Conservation (phyloP, 805 yeast genomes). For the Metschnikowia sp. region DNA sequence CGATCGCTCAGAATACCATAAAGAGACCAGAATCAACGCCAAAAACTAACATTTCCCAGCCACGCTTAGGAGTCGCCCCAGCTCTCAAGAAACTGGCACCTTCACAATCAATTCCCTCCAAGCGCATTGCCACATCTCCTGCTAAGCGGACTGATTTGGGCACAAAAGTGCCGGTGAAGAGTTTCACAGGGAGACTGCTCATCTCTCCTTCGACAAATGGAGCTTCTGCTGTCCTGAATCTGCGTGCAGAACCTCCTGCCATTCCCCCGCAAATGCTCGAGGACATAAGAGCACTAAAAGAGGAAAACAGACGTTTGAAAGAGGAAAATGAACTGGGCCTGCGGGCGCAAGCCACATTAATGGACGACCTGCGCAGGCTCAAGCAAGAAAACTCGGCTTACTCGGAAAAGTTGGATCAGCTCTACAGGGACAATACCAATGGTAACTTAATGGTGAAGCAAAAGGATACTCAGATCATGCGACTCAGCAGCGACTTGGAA, state of each 20-base stretch:
- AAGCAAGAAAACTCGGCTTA: slow-evolving; percentile 26
- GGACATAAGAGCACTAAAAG: slow-evolving; percentile 42
- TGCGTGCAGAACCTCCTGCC: neutral
- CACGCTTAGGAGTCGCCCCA: slow-evolving; percentile 4
- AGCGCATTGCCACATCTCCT: slow-evolving; percentile 71
- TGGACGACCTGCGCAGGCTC: slow-evolving; percentile 24
- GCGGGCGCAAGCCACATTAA: slow-evolving; percentile 22
- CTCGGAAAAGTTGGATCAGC: slow-evolving; percentile 6
- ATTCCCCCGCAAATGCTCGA: slow-evolving; percentile 4
- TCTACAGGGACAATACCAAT: slow-evolving; percentile 38
- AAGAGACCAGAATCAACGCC: neutral
- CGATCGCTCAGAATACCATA: slow-evolving; percentile 13
- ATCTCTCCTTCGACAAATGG: slow-evolving; percentile 22
- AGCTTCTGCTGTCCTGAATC: neutral
- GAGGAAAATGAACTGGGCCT: slow-evolving; percentile 19
- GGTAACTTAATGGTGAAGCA: slow-evolving; percentile 54
- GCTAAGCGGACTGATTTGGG: slow-evolving; percentile 41
- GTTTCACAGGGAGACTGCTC: slow-evolving; percentile 44
- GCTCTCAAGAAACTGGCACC: slow-evolving; percentile 6
- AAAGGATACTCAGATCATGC: slow-evolving; percentile 62
- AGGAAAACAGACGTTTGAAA: slow-evolving; percentile 50
- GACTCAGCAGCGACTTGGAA: slow-evolving; percentile 62
- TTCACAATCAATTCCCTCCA: slow-evolving; percentile 49
- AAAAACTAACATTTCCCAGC: neutral
- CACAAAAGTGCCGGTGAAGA: slow-evolving; percentile 28